Base-by-base conservation (phyloP, 345 rosid genomes). In the Lepidium didymum region DNA sequence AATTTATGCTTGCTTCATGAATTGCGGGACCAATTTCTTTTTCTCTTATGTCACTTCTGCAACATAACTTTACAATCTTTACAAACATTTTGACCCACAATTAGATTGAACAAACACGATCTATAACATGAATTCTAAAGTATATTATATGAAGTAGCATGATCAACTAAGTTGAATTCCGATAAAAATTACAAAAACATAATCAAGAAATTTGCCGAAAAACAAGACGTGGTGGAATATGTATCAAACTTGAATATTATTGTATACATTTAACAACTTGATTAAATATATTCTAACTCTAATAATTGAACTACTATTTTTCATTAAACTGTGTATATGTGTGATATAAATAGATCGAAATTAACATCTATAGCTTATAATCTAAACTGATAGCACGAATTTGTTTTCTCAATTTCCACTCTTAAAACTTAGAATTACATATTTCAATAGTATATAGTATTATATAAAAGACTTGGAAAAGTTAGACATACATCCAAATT, bases 21-120 rank as follows among this genome's bases (percentile, higher is more conserved):
- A 44, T 53, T 38, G 34, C 41, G 3, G 14, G 14, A 63, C 27
- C 58, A 55, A 47, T 36, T 45, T 45, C 2, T 55, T 49, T 29
- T 63, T 55, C 23, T 55, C 63, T 53, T 43, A 54, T 71, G 63
- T 53, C 56, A 62, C 21, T 54, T 51, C 33, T 41, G 45, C 74
- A 41, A 51, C 74, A 50, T n/a, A 19, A 19, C 33, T 9, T 50
- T 49, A 12, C 38, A 33, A 4, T 14, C 37, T 38, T 37, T 51
- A 36, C 44, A 37, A 47, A 36, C 33, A 18, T 18, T 45, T n/a
- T n/a, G 18, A 45, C 37, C 29, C 8, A 60, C 60, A 27, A 27
- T 27, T 27, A 6, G 31, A 27, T 27, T 5, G 6, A 27, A 5
- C 5, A 27, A 6, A 6, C 33, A 5, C 21, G 7, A 29, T 3